Base-by-base conservation (phyloP, 1,139 yeast genomes). In the Yamadazyma dendronema region DNA sequence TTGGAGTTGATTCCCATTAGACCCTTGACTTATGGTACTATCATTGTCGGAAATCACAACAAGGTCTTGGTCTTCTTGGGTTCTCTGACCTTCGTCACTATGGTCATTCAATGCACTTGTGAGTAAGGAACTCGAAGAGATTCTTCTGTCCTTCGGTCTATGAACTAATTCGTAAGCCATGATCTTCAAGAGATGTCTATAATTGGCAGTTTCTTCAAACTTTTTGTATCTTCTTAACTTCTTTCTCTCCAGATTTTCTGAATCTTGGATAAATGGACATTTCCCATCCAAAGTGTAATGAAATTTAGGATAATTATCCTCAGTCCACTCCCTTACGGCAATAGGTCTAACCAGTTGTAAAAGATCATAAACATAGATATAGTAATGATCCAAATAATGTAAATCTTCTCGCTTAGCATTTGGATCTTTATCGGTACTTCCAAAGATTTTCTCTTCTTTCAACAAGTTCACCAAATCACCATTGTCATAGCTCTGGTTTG, bases 351-450 rank as follows among this genome's bases (percentile, higher is more conserved):
- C 84, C 28, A 74, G 74, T 49, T 87, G 94, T 42, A 82, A 73
- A 23, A 86, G 69, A 54, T 94, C 98, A 62, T 85, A 92, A 21
- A 88, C 83, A 46, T 84, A 80, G 28, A 89, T 65, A 59, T 82
- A 89, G 41, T 68, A 65, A 36, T 63, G 63, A 37, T 81, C 81
- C 59, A 94, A 86, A 57, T 87, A 86, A 54, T 84, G 81, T 52
- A 85, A 76, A 57, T 90, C 97, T 48, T 87, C 96, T 39, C 96
- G 72, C 47, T 74, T 81, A 4, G 95, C 90, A 47, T 72, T 76
- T 14, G 95, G 94, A 57, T 90, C 97, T 48, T 96, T 74, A 59
- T 92, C 97, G 26, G 85, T 77, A 1, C 96, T 85, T 8, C 96
- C 96, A 56, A 80, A 79, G 16, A 87, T 66, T 53, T 87, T 86